Conservation (phyloP, 768 basidiomycete genomes). For the Suillus lakei region DNA sequence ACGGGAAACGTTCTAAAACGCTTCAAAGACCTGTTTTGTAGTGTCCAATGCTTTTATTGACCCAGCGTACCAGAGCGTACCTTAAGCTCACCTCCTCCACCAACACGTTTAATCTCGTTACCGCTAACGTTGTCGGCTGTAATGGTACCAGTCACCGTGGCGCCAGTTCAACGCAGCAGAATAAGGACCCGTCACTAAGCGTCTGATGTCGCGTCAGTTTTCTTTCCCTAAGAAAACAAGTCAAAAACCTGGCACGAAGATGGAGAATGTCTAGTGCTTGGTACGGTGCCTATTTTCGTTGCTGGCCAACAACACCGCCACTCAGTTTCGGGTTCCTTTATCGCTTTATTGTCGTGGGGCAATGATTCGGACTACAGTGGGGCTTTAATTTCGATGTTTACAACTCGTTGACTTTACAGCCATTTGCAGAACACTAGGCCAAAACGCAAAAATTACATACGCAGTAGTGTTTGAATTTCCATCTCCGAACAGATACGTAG, state of each 20-base stretch:
- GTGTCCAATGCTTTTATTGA: neutral
- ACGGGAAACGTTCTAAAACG: neutral
- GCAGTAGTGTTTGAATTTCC: too few relatives aligned
- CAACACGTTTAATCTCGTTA: neutral
- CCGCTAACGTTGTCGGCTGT: conserved; percentile 2
- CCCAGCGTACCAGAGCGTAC: neutral
- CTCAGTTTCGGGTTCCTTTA: neutral
- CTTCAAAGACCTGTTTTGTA: neutral
- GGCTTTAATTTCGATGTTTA: neutral
- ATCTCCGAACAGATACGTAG: too few relatives aligned
- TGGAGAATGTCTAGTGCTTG: neutral
- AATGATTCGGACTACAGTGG: neutral
- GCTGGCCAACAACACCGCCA: conserved; percentile 2
- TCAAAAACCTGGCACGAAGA: neutral
- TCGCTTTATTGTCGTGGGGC: neutral
- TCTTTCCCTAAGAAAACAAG: neutral
- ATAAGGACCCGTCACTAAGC: neutral
- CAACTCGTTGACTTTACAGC: neutral
- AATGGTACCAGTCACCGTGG: neutral
- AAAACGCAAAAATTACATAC: too few relatives aligned
- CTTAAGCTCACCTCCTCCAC: neutral
- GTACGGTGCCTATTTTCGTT: neutral
- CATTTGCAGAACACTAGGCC: too few relatives aligned
- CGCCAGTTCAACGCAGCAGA: conserved; percentile 2
- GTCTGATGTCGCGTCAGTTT: neutral